Percentiles rank a stretch among this genome's conserved stretches.
Evolutionary conservation across 306 rosid species (phyloP).

Genomic region (Trichosanthes cucumerina): DNA sequence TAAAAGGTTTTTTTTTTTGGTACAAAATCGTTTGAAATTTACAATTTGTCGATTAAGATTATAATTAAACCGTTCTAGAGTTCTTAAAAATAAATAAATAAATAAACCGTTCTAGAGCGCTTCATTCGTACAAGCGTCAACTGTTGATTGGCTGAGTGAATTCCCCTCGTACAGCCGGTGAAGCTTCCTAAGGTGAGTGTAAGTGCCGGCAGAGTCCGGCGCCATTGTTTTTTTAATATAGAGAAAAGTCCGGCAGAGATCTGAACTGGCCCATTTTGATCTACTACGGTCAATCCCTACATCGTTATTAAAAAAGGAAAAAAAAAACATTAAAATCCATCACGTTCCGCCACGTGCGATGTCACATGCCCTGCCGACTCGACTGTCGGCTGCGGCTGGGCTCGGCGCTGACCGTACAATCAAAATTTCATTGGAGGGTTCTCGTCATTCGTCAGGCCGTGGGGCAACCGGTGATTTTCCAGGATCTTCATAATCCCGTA

Average conservation of each 20-base stretch:
- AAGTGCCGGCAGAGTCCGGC: slow-evolving; percentile 1
- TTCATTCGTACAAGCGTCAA: neutral
- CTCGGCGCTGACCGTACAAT: neutral
- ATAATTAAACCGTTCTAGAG: neutral
- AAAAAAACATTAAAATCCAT: neutral
- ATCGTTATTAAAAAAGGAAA: neutral
- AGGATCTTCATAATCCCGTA: neutral
- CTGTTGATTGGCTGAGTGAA: neutral
- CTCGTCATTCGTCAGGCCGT: neutral
- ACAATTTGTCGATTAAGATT: no score
- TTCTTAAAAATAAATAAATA: no score
- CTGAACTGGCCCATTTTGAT: neutral
- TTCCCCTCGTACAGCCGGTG: neutral
- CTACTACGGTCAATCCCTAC: neutral
- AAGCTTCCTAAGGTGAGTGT: neutral
- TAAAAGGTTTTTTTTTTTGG: no score
- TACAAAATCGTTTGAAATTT: no score
- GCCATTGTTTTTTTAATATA: neutral
- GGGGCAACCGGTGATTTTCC: slow-evolving; percentile 2
- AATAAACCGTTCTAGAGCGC: neutral
- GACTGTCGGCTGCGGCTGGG: neutral
- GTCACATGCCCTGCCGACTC: neutral
- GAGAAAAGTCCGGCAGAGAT: neutral
- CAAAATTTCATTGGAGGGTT: neutral
- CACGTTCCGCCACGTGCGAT: slow-evolving; percentile 3